Percentiles rank a stretch among this genome's conserved stretches.
These are phyloP conservation scores for Colletotrichum spaethianum DNA, from an alignment of 2,329 filamentous ascomycete genomes.

Conservation along the genomic window DNA sequence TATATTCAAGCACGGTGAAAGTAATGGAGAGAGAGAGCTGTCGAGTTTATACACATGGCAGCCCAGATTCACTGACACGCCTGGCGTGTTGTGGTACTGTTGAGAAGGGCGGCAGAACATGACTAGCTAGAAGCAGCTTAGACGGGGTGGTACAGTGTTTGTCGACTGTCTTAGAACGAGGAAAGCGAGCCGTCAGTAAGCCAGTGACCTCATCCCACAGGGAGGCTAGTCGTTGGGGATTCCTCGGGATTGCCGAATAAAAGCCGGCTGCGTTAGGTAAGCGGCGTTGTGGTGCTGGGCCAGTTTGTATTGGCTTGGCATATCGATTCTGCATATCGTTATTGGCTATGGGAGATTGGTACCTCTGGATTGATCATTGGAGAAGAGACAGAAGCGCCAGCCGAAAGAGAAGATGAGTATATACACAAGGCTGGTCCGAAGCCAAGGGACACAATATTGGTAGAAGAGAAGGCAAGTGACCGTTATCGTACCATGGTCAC, in stretches of 20 bases:
- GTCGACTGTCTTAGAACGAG: background rate
- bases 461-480: background rate
- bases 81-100: background rate
- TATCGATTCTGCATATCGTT: background rate
- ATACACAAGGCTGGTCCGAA: too few relatives aligned
- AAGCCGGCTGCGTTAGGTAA: constrained; percentile 6
- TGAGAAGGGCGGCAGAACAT: background rate
- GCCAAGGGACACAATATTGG: too few relatives aligned
- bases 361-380: too few relatives aligned
- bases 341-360: background rate
- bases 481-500: background rate
- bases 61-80: background rate
- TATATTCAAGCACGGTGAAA: background rate
- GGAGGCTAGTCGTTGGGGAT: constrained; percentile 16
- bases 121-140: constrained; percentile 11
- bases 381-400: background rate
- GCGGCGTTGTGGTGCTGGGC: background rate
- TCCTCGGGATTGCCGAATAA: constrained; percentile 5
- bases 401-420: too few relatives aligned
- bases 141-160: background rate
- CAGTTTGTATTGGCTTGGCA: background rate
- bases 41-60: background rate
- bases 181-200: background rate
- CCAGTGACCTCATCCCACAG: constrained; percentile 19
- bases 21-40: too few relatives aligned